These are phyloP conservation scores for Galeopsis tetrahit DNA, from an alignment of 257 asterid genomes.

Conservation along the genomic window DNA sequence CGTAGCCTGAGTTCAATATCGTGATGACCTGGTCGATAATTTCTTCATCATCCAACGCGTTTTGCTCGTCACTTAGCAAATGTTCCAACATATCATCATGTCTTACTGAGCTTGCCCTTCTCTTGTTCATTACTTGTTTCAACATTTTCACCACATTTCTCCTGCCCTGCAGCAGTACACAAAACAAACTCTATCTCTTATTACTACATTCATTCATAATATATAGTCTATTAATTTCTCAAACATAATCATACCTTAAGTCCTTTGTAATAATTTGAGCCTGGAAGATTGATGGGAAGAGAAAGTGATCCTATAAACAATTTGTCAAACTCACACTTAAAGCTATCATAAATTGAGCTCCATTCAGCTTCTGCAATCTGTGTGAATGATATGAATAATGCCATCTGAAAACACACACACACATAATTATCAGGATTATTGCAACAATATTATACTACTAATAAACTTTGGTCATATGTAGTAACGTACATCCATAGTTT, in stretches of 20 bases:
- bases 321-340: conserved; percentile 58
- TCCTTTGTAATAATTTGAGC: conserved; percentile 57
- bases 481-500: conserved; percentile 61
- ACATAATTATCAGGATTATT: no score
- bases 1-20: conserved; percentile 83
- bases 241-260: conserved; percentile 58
- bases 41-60: conserved; percentile 63
- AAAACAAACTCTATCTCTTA: neutral
- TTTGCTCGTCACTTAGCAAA: conserved; percentile 45
- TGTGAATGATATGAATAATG: conserved; percentile 48
- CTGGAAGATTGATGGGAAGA: conserved; percentile 70
- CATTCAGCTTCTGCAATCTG: conserved; percentile 54
- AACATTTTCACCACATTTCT: conserved; percentile 50
- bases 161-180: conserved; percentile 64
- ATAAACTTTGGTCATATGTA: no score
- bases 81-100: conserved; percentile 62
- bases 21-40: conserved; percentile 79
- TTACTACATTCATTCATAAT: neutral
- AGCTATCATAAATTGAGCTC: conserved; percentile 37
- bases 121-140: conserved; percentile 51
- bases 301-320: conserved; percentile 60
- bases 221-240: no score
- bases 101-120: conserved; percentile 51
- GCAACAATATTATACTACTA: no score
- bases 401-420: conserved; percentile 47